phyloP scores from a whole-genome alignment of 805 yeast species.

The Saccharomyces paradoxus region DNA sequence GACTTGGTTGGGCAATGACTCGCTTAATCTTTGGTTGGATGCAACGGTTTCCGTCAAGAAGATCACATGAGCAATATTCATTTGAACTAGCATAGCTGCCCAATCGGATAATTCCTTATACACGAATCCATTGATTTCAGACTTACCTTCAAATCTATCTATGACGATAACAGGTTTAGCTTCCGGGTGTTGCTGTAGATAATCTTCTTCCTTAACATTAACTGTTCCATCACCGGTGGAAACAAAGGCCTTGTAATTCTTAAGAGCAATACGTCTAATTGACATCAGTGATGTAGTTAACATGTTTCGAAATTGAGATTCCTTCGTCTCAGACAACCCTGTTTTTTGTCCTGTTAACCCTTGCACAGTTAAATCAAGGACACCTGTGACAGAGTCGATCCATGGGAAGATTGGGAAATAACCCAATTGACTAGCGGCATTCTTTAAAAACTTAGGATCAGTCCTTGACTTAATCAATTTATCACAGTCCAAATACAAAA shows the following conservation, averaged over 20 bases:
- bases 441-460: slow-evolving; percentile 58
- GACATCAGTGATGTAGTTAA: slow-evolving; percentile 64
- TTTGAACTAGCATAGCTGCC: slow-evolving; percentile 70
- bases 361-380: slow-evolving; percentile 77
- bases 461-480: slow-evolving; percentile 61
- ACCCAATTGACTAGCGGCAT: slow-evolving; percentile 71
- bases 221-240: slow-evolving; percentile 28
- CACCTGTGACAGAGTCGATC: slow-evolving; percentile 70
- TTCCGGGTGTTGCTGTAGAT: slow-evolving; percentile 76
- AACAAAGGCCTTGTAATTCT: slow-evolving; percentile 34
- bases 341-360: slow-evolving; percentile 92
- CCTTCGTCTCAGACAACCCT: slow-evolving; percentile 77
- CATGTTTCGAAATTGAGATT: slow-evolving; percentile 74
- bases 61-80: slow-evolving; percentile 83
- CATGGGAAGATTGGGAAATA: slow-evolving; percentile 92
- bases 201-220: slow-evolving; percentile 64
- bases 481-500: slow-evolving; percentile 74
- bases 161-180: slow-evolving; percentile 79
- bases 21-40: slow-evolving; percentile 55
- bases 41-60: slow-evolving; percentile 82
- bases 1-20: slow-evolving; percentile 78
- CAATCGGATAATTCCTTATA: slow-evolving; percentile 77
- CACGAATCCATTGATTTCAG: slow-evolving; percentile 55
- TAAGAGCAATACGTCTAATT: slow-evolving; percentile 53
- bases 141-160: slow-evolving; percentile 57